These are phyloP conservation scores for Eremothecium gossypii DNA, from an alignment of 1,139 yeast species.

Conservation along the genomic window DNA sequence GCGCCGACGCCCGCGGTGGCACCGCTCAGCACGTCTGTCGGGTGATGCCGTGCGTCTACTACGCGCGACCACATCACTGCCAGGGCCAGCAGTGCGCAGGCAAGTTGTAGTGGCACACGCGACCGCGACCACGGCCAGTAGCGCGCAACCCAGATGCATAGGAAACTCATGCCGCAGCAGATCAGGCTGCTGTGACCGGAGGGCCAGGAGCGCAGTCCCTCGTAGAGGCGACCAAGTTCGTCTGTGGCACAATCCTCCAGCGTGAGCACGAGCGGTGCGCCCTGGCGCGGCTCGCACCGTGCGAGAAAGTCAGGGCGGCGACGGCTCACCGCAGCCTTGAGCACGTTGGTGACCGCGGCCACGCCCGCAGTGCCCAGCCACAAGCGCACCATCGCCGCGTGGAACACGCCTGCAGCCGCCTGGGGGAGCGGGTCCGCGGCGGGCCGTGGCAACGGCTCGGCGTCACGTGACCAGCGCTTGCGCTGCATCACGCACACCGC, in stretches of 20 bases:
- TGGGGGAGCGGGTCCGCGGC: slow-evolving; percentile 2
- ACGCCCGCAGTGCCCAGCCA: slow-evolving; percentile 16
- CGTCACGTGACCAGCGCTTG: slow-evolving; percentile 14
- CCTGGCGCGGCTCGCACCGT: slow-evolving; percentile 16
- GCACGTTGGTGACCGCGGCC: slow-evolving; percentile 21
- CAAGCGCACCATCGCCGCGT: slow-evolving; percentile 17
- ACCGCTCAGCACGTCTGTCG: slow-evolving; percentile 26
- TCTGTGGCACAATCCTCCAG: slow-evolving; percentile 11
- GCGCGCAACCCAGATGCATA: slow-evolving; percentile 20
- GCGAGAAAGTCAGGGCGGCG: slow-evolving; percentile 25
- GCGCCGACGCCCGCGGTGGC: slow-evolving; percentile 13
- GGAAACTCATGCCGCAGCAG: slow-evolving; percentile 19
- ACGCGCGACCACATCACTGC: slow-evolving; percentile 25
- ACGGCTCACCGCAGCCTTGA: slow-evolving; percentile 22
- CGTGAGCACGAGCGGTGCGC: slow-evolving; percentile 2
- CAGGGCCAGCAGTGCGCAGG: slow-evolving; percentile 16
- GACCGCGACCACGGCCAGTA: slow-evolving; percentile 11
- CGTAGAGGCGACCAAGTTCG: slow-evolving; percentile 16
- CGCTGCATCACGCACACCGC: slow-evolving; percentile 2
- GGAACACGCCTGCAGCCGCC: slow-evolving; percentile 15
- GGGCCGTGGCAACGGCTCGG: slow-evolving; percentile 14
- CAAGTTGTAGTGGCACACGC: too few species aligned
- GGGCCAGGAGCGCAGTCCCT: slow-evolving; percentile 28
- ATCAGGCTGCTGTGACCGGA: slow-evolving; percentile 28
- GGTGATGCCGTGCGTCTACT: slow-evolving; percentile 26